Percentiles rank a stretch among this genome's conserved stretches.
These are phyloP conservation scores for Emmonsia crescens DNA, from an alignment of 2,329 filamentous ascomycete species.

Conservation along the genomic window DNA sequence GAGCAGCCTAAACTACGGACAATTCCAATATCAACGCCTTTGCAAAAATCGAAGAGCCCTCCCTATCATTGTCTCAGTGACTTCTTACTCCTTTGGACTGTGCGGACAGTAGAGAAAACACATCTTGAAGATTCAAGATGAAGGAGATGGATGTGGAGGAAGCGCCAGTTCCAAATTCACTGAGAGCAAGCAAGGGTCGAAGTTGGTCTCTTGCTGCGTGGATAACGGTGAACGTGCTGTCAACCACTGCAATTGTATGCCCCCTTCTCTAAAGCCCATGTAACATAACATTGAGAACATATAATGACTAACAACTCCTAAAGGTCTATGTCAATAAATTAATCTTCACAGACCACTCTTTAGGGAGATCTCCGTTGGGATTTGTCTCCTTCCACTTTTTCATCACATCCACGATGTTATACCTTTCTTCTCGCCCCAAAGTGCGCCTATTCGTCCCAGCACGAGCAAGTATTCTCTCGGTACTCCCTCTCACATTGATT, in stretches of 20 bases:
- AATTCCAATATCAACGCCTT: neutral
- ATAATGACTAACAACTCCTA: neutral
- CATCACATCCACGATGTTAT: neutral
- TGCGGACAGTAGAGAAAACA: neutral
- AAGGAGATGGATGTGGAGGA: neutral
- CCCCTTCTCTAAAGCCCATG: neutral
- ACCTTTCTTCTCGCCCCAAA: neutral
- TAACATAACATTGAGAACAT: neutral
- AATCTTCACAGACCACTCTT: neutral
- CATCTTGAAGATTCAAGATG: neutral
- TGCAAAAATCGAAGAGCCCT: neutral
- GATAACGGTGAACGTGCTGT: neutral
- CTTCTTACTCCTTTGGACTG: neutral
- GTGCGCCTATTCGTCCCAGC: neutral
- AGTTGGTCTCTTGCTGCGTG: neutral
- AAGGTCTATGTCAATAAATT: neutral
- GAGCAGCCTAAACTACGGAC: neutral
- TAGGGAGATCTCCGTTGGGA: neutral
- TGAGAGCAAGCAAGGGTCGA: neutral
- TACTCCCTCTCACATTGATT: neutral
- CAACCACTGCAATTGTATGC: neutral
- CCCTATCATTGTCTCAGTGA: neutral
- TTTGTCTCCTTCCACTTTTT: neutral
- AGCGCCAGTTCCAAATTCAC: neutral
- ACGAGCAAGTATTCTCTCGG: neutral